Conservation (phyloP, 2,329 filamentous ascomycete species). For the Aureobasidium sp. region DNA sequence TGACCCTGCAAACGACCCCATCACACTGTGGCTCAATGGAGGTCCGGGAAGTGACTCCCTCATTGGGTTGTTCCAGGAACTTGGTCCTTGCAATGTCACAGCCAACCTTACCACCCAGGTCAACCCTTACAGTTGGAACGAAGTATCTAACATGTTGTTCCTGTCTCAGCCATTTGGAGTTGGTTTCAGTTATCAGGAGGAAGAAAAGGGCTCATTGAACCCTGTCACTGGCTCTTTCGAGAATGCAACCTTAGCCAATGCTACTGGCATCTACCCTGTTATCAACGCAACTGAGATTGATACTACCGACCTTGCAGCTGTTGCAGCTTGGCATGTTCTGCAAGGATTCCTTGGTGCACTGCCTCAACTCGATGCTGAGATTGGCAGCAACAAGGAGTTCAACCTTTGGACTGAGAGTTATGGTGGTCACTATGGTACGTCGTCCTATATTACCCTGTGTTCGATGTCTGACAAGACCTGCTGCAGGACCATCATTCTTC, state of each 20-base stretch:
- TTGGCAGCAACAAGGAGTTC: constrained; percentile 45
- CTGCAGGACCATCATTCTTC: constrained; percentile 42
- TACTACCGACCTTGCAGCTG: constrained; percentile 51
- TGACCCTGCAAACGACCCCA: constrained; percentile 47
- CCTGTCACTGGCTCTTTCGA: constrained; percentile 39
- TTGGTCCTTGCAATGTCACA: constrained; percentile 38
- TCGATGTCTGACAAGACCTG: not conserved
- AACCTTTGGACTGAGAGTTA: constrained; percentile 53
- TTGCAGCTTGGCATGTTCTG: constrained; percentile 48
- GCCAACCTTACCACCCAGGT: constrained; percentile 28
- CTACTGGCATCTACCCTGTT: constrained; percentile 42
- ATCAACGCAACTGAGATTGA: constrained; percentile 45
- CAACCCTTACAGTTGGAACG: constrained; percentile 56
- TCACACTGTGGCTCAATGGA: constrained; percentile 55
- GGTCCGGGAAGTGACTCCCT: constrained; percentile 50
- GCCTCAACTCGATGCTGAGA: constrained; percentile 41
- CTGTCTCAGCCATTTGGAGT: constrained; percentile 55
- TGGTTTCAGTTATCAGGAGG: constrained; percentile 45
- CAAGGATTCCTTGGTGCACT: constrained; percentile 48
- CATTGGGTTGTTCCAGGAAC: constrained; percentile 52
- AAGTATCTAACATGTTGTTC: constrained; percentile 54
- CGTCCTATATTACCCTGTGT: too few species aligned
- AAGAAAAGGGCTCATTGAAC: constrained; percentile 36
- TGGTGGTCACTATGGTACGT: constrained; percentile 43
- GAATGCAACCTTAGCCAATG: constrained; percentile 35